Evolutionary conservation across 1,284 basidiomycete species (phyloP), one percentile per base, ranked within the genome.

Genomic region (Schizopora paradoxa): DNA sequence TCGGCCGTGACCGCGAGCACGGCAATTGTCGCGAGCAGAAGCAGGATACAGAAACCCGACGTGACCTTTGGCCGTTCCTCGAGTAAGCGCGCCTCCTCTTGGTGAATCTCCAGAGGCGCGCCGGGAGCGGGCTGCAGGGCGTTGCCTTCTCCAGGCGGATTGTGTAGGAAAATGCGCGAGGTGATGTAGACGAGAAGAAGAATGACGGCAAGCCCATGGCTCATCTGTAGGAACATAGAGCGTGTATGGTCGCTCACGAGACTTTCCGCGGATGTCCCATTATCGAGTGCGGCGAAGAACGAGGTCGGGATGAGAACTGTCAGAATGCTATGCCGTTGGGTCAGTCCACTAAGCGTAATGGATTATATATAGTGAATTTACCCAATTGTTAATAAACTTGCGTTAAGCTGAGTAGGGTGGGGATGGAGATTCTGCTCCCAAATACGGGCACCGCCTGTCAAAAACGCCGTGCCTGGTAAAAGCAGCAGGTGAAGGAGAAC

Each of bases 1-100:
- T 83, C 81, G 19, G 78, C 81, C 2, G 82, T 85, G 22, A 70
- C 66, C 28, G 74, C 79, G 75, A 82, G 77, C 29, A 85, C 59
- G 11, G 60, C 76, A 33, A 85, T 73, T 21, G 72, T 73, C 31
- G 77, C 36, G 2, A 64, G 37, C 2, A 86, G 66, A 49, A 82
- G 64, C 10, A 63, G 55, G 11, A 82, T 61, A 52, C 77, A 78
- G 3, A 78, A 72, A 64, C 71, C 82, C 49, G 77, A 76, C 53
- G 76, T 81, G 22, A 79, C 69, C 51, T 77, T 67, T 0, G 82
- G 82, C 11, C 76, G 70, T 27, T 62, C 62, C 11, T 62, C 49
- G 16, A 61, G 59, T 5, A 77, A 60, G 2, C 71, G 56, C 7
- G 58, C 53, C 45, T 76, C 74, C 43, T 74, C 61, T 10, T 69